Base-by-base conservation (phyloP, 176 grass and related monocot species). In the Oryza glumipatula region DNA sequence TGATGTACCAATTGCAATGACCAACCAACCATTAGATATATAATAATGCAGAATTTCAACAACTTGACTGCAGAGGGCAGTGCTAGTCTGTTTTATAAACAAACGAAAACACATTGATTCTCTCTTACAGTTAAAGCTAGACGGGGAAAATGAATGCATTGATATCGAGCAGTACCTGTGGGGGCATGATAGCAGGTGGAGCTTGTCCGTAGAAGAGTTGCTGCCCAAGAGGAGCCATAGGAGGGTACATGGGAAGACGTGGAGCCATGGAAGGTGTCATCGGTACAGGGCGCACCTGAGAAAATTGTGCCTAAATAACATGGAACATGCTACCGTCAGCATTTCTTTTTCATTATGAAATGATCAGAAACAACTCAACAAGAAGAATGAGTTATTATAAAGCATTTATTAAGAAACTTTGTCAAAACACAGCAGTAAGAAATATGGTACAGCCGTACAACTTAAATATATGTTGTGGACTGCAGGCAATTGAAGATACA, bases 121-220 rank as follows among this genome's bases (percentile, higher is more conserved):
- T 44, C 43, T 44, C 43, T 44, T 44, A 44, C 43, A 44, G 43
- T 44, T 44, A 44, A 9, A 10, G 43, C 43, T 44, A 44, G 43
- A 44, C 43, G 36, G 36, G 43, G 12, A 11, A 15, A 49, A 49
- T 49, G 47, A 49, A 49, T 49, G 47, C 47, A 49, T 43, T 13
- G 44, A 64, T 54, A 82, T 56, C 1, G 41, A 74, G 65, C 64
- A 56, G 73, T 85, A 96, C 94, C 94, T 94, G 94, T 74, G 94
- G 92, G 61, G 90, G 77, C 0, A 97, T 85, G 73, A 97, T 89
- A 84, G 90, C 60, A 80, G 89, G 85, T 9, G 95, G 92, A 45
- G 81, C 86, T 89, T 97, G 95, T 45, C 95, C 92, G 84, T 97
- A 97, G 83, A 97, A 97, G 72, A 97, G 76, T 79, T 93, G 95